Evolutionary conservation across 2,329 filamentous ascomycete species (phyloP), one percentile per base, ranked within the genome.

Genomic region (Aspergillus persii): DNA sequence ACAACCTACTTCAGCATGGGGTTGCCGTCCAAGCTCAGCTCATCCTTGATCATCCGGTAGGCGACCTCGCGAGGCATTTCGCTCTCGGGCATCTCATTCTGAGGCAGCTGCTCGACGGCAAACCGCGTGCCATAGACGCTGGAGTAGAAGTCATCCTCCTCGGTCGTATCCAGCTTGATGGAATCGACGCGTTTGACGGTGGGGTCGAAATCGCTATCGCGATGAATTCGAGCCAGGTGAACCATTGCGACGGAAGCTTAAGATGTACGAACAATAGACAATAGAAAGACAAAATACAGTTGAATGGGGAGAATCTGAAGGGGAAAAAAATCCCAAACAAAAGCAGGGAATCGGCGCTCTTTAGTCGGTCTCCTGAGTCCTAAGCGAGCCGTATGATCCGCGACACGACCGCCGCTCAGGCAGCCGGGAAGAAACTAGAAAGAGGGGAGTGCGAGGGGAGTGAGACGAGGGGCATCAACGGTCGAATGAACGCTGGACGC

Each of bases 21-120:
- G 68, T 94, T 96, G 57, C 92, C 92, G 73, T 98, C 94, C 54
- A 97, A 81, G 64, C 90, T 95, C 64, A 97, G 82, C 72, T 96
- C 91, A 74, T 97, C 94, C 81, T 92, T 94, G 82, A 97, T 97
- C 90, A 97, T 90, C 52, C 92, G 89, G 76, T 97, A 96, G n/a
- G 94, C 94, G 54, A 96, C 85, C 66, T 96, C 90, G 67, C 86
- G 87, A 49, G 94, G 94, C 93, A 97, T 96, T 77, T 96, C 91
- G 23, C 79, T 71, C 69, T 96, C 92, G 1, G 94, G 92, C 86
- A 98, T 97, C 79, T 92, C 89, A 71, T 90, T 82, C 71, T 84
- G 86, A 30, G 93, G 92, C 47, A 98, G 82, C 69, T 96, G 91
- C 71, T 89, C 81, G 33, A 85, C 84, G 26, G 94, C 94, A 73